These are phyloP conservation scores for Zoysia matrella DNA, from an alignment of 202 grass and related monocot species.

Conservation along the genomic window DNA sequence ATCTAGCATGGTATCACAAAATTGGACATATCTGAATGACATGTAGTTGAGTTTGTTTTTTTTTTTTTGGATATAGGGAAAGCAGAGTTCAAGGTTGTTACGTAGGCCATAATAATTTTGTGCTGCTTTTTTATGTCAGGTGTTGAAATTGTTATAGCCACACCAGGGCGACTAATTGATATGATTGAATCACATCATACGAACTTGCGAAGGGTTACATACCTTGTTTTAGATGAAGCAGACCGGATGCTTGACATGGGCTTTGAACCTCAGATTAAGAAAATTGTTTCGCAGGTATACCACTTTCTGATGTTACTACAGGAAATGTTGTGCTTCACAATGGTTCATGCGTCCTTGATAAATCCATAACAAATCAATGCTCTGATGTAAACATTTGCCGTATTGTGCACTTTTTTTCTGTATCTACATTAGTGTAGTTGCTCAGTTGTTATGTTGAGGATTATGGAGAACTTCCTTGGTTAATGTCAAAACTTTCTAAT, in stretches of 20 bases:
- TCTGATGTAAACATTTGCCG: not conserved
- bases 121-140: not conserved
- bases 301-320: no score
- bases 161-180: slow-evolving; percentile 96
- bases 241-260: slow-evolving; percentile 99
- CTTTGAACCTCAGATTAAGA: slow-evolving; percentile 26
- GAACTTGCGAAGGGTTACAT: slow-evolving; percentile 81
- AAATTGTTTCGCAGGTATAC: no score
- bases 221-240: slow-evolving; percentile 98
- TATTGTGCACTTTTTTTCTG: slow-evolving; percentile 33
- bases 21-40: no score
- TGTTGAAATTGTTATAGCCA: slow-evolving; percentile 99
- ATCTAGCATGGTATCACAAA: no score
- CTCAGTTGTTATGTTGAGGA: slow-evolving; percentile 12
- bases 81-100: no score
- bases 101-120: no score
- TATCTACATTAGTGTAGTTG: slow-evolving; percentile 19
- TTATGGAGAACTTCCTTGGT: not conserved
- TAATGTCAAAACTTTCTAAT: slow-evolving; percentile 23
- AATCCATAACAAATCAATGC: slow-evolving; percentile 1
- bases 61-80: no score
- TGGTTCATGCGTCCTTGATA: not conserved
- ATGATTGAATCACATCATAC: slow-evolving; percentile 36
- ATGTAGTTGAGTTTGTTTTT: no score
- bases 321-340: not conserved